Evolutionary conservation across 106 monocot genomes (phyloP).

Genomic region (Hemerocallis citrina): DNA sequence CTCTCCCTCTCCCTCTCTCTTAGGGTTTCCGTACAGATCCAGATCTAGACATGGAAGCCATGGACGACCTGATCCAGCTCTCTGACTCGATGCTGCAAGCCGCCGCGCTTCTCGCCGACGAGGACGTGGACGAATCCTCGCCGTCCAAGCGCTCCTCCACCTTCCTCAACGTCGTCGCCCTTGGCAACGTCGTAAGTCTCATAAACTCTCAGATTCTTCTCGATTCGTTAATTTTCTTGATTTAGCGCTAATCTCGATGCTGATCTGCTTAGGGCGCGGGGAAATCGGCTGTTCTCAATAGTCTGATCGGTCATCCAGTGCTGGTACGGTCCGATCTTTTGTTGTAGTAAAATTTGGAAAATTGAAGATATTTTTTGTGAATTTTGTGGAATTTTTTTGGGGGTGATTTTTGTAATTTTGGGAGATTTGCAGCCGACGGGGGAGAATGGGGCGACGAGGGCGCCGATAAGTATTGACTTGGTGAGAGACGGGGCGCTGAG

Average conservation of each 20-base stretch:
- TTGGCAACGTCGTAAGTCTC: conserved; percentile 68
- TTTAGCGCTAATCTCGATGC: not conserved
- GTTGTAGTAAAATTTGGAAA: not conserved
- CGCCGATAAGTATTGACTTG: conserved; percentile 78
- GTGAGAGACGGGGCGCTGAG: conserved; percentile 55
- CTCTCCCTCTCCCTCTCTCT: too few species aligned
- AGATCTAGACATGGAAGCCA: conserved; percentile 43
- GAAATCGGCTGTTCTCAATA: conserved; percentile 90
- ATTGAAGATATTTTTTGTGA: not conserved
- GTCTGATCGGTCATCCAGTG: conserved; percentile 95
- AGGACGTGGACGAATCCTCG: conserved; percentile 35
- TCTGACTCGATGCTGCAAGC: conserved; percentile 63
- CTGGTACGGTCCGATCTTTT: conserved; percentile 36
- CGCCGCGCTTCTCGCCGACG: conserved; percentile 59
- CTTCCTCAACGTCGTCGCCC: conserved; percentile 56
- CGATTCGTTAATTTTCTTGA: not conserved
- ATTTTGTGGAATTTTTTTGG: conserved; percentile 5
- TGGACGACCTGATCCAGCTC: conserved; percentile 53
- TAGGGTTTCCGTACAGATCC: conserved; percentile 4
- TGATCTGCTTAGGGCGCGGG: conserved; percentile 63
- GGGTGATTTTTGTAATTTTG: too few species aligned
- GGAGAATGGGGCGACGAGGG: conserved; percentile 93
- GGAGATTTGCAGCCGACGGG: conserved; percentile 93
- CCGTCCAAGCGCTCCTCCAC: conserved; percentile 19
- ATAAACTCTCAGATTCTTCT: too few species aligned